These are phyloP conservation scores for Cantharellus anzutake DNA, from an alignment of 768 basidiomycete species.

Conservation along the genomic window DNA sequence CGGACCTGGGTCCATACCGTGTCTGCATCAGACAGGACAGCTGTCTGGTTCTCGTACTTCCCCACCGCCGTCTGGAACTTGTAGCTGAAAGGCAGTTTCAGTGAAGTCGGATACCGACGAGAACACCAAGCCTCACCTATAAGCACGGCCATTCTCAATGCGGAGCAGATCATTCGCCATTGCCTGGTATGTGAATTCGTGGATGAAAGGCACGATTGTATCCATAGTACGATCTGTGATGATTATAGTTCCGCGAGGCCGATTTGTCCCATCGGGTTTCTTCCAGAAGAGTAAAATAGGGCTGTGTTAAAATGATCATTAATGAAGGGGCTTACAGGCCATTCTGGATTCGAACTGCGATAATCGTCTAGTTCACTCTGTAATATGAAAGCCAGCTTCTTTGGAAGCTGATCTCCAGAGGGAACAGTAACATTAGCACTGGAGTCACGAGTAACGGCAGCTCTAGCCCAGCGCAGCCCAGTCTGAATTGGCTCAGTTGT, in stretches of 20 bases:
- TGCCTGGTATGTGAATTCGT: slow-evolving; percentile 98
- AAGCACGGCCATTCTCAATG: slow-evolving; percentile 70
- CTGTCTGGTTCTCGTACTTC: slow-evolving; percentile 72
- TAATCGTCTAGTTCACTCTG: slow-evolving; percentile 74
- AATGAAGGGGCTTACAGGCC: slow-evolving; percentile 41
- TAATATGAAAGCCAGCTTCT: slow-evolving; percentile 68
- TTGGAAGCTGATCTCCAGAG: slow-evolving; percentile 59
- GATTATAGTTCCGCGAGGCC: slow-evolving; percentile 65
- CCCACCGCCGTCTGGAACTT: slow-evolving; percentile 74
- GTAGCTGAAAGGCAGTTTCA: slow-evolving; percentile 33
- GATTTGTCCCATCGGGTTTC: slow-evolving; percentile 22
- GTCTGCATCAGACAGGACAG: slow-evolving; percentile 71
- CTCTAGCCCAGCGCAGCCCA: slow-evolving; percentile 12
- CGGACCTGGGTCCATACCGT: slow-evolving; percentile 81
- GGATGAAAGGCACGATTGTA: slow-evolving; percentile 69
- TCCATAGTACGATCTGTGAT: slow-evolving; percentile 98
- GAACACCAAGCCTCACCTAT: slow-evolving; percentile 39
- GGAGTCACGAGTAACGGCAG: background rate
- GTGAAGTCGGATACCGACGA: background rate
- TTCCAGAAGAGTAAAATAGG: slow-evolving; percentile 3
- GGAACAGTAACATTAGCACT: slow-evolving; percentile 16
- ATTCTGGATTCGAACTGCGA: slow-evolving; percentile 69
- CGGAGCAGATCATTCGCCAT: slow-evolving; percentile 92
- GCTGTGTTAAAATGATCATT: background rate
- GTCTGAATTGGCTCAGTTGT: slow-evolving; percentile 47